phyloP scores from a whole-genome alignment of 129 eudicot genomes.

The Mikania micrantha region DNA sequence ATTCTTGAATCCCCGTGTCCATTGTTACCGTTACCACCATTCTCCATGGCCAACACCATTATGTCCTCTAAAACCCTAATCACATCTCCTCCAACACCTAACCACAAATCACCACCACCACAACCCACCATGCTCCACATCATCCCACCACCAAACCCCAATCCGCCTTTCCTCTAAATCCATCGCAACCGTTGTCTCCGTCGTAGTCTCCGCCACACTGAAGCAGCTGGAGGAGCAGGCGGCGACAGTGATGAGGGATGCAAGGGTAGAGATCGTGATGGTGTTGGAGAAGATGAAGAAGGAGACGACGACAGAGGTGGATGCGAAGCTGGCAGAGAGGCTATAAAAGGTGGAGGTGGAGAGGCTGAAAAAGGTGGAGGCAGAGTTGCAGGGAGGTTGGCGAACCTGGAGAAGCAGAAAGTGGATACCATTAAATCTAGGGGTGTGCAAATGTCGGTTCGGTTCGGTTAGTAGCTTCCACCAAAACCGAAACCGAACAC shows the following conservation, averaged over 20 bases:
- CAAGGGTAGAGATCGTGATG: conserved; percentile 83
- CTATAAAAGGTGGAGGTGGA: too few species aligned
- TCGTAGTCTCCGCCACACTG: conserved; percentile 49
- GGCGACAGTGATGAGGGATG: conserved; percentile 80
- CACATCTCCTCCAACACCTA: conserved; percentile 42
- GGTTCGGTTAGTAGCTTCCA: too few species aligned
- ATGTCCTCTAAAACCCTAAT: conserved; percentile 72
- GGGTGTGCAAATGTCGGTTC: too few species aligned
- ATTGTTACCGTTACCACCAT: neutral
- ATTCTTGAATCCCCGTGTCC: neutral
- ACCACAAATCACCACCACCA: conserved; percentile 21
- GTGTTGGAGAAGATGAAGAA: conserved; percentile 85
- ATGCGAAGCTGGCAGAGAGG: conserved; percentile 66
- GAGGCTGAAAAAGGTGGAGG: conserved; percentile 73
- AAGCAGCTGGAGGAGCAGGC: conserved; percentile 88
- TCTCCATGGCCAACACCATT: conserved; percentile 64
- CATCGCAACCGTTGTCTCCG: conserved; percentile 16
- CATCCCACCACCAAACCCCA: conserved; percentile 40
- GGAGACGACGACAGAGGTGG: conserved; percentile 78
- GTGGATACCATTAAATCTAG: conserved; percentile 70
- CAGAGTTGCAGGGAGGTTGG: conserved; percentile 69
- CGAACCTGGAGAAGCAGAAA: conserved; percentile 63
- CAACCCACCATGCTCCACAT: conserved; percentile 26
- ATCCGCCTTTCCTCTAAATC: too few species aligned
- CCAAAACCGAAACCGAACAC: too few species aligned